Evolutionary conservation across 768 basidiomycete species (phyloP).

Genomic region (Tulasnella calospora): DNA sequence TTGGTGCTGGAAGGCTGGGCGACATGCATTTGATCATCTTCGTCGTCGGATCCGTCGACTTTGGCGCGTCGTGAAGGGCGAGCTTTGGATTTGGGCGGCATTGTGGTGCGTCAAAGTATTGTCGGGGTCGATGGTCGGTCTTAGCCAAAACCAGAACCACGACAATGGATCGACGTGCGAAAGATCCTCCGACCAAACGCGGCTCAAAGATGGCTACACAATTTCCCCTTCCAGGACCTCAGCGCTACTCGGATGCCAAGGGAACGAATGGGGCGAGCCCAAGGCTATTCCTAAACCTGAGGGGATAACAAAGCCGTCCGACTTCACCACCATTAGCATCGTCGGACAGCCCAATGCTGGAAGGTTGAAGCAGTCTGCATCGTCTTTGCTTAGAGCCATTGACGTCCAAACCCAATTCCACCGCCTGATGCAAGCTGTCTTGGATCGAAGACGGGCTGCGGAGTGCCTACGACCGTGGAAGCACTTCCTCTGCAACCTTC

Average conservation of each 20-base stretch:
- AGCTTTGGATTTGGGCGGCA: not conserved
- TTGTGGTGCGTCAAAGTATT: not conserved
- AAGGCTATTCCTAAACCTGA: not conserved
- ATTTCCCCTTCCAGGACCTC: not conserved
- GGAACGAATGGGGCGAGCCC: not conserved
- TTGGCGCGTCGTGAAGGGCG: not conserved
- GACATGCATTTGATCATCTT: not conserved
- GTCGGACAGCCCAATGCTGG: not conserved
- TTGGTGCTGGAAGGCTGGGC: not conserved
- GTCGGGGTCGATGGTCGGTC: not conserved
- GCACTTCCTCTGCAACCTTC: not conserved
- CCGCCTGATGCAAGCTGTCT: not conserved
- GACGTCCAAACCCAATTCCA: not conserved
- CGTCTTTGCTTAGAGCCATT: not conserved
- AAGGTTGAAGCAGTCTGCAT: not conserved
- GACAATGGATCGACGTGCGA: constrained; percentile 15
- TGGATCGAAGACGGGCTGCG: not conserved
- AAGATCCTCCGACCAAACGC: not conserved
- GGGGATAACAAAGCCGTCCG: not conserved
- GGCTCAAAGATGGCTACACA: not conserved
- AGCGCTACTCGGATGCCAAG: not conserved
- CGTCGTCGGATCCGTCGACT: not conserved
- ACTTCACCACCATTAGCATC: not conserved
- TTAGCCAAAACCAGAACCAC: not conserved
- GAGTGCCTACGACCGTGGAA: not conserved